Base-by-base conservation (phyloP, 2,329 filamentous ascomycete genomes). In the Verticillium nubilum region DNA sequence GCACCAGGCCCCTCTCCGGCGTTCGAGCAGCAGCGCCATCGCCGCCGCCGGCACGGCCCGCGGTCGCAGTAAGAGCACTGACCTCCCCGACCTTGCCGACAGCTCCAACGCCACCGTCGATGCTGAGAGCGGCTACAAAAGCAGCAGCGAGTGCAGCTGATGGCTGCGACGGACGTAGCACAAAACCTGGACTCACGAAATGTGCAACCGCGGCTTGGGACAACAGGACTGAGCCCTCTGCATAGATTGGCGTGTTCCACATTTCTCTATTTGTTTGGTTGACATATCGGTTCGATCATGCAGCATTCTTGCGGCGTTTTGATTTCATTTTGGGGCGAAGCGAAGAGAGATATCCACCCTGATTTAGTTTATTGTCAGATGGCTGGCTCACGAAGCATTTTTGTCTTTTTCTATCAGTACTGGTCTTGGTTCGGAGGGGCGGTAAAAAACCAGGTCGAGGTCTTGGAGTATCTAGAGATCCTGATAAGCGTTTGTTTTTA, bases 61-160 rank as follows among this genome's bases (percentile, higher is more conserved):
- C 28, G 66, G 60, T 2, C 65, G 67, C 15, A 75, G 70, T 37
- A 73, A 71, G 56, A 75, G 69, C 37, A 63, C 62, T 6, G 70
- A 74, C 7, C 60, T 64, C 2, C 62, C 63, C 12, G 58, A 65
- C 7, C 68, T 69, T 0, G 67, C 69, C 0, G 69, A 69, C 5
- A 78, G 74, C 31, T 78, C 76, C 3, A 70, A 68, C 7, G 76
- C 76, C 4, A 79, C 76, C 2, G 76, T 75, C 4, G 76, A 70
- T 4, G 67, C 69, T 1, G 70, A 69, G 60, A 79, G 77, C 58
- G 71, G 71, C 0, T 75, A 74, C 62, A 73, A 64, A 58, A 76
- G 69, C 52, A 73, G 73, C 27, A 66, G 67, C 12, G 71, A 75
- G 58, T 71, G 73, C 35, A 68, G 63, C 25, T 28, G 12, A 27